A percentile compares a stretch with the other conserved stretches of the same genome.
Conservation (phyloP, 2,329 filamentous ascomycete species). For the Drechslera avenae region DNA sequence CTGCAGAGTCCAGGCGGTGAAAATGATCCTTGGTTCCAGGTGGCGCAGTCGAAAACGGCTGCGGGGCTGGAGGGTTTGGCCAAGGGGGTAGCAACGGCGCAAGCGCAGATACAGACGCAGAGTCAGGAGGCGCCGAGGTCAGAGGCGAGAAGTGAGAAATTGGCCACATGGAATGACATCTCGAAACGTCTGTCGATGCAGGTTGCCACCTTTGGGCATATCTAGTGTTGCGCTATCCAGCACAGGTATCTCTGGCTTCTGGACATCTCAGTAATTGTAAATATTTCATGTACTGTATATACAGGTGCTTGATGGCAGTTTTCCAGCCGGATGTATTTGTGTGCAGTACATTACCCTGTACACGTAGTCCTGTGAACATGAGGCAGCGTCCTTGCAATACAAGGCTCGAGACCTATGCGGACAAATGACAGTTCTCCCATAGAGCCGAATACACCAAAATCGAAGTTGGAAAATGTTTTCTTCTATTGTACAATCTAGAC, state of each 20-base stretch:
- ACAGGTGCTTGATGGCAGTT: too few relatives aligned
- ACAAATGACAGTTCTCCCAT: too few relatives aligned
- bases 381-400: too few relatives aligned
- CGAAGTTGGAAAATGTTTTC: too few relatives aligned
- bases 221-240: neutral
- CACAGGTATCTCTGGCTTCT: too few relatives aligned
- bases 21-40: slow-evolving; percentile 44
- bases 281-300: too few relatives aligned
- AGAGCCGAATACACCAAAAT: too few relatives aligned
- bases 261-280: too few relatives aligned
- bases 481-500: neutral
- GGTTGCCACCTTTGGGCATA: slow-evolving; percentile 18
- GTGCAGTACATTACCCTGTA: too few relatives aligned
- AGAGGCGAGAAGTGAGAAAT: slow-evolving; percentile 23
- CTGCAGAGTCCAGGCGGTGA: slow-evolving; percentile 30
- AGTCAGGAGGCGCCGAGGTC: slow-evolving; percentile 16
- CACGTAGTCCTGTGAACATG: too few relatives aligned
- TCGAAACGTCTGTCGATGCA: slow-evolving; percentile 37
- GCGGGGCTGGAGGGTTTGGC: slow-evolving; percentile 30
- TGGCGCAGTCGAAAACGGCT: slow-evolving; percentile 43
- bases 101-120: slow-evolving; percentile 10
- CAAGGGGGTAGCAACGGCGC: slow-evolving; percentile 13
- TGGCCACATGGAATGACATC: slow-evolving; percentile 44
- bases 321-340: too few relatives aligned
- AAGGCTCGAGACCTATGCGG: too few relatives aligned